These are phyloP conservation scores for Salix purpurea DNA, from an alignment of 345 rosid species.

Conservation along the genomic window DNA sequence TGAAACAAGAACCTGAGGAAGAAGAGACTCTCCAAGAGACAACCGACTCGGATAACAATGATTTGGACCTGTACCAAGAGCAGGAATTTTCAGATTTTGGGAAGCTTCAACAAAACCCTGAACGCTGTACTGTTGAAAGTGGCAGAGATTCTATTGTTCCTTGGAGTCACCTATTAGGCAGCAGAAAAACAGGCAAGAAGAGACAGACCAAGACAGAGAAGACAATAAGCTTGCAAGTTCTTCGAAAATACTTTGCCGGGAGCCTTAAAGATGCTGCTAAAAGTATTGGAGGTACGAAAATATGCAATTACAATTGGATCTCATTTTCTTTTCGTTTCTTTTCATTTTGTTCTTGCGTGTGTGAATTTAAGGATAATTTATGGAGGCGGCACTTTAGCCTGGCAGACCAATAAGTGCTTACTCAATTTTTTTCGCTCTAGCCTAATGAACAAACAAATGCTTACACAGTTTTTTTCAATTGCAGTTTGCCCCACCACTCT, in stretches of 20 bases:
- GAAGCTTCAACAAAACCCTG: conserved; percentile 30
- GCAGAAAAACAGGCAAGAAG: conserved; percentile 19
- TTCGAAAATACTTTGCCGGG: conserved; percentile 39
- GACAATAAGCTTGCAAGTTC: conserved; percentile 32
- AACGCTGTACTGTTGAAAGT: conserved; percentile 23
- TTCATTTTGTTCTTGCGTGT: not conserved
- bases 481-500: conserved; percentile 46
- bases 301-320: not conserved
- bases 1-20: conserved; percentile 49
- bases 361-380: not conserved
- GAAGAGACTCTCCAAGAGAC: conserved; percentile 42
- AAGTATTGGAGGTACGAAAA: conserved; percentile 35
- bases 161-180: conserved; percentile 2
- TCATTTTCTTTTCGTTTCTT: not conserved
- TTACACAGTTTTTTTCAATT: conserved; percentile 7
- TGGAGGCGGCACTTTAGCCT: not conserved
- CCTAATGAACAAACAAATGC: not conserved
- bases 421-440: not conserved
- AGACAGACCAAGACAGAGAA: conserved; percentile 33
- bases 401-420: not conserved
- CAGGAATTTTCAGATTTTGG: conserved; percentile 38
- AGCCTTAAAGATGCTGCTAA: conserved; percentile 47
- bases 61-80: conserved; percentile 21
- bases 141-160: conserved; percentile 9
- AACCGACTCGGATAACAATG: conserved; percentile 40